Base-by-base conservation (phyloP, 2,329 filamentous ascomycete species). In the Sclerotinia minor region DNA sequence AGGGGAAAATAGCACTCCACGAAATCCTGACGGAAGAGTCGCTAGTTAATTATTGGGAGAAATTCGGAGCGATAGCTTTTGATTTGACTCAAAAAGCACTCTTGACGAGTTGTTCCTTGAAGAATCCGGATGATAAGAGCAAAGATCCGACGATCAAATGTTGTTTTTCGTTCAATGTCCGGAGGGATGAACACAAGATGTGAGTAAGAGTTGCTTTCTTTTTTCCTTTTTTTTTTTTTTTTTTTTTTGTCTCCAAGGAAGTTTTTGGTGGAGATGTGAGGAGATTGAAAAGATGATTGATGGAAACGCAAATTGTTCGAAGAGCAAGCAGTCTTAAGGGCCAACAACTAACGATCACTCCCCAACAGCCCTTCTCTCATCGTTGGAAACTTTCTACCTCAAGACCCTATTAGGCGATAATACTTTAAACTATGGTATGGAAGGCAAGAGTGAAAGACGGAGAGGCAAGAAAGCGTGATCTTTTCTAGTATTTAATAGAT, bases 1-100 rank as follows among this genome's bases (percentile, higher is more conserved):
- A 97, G 94, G 95, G 95, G 70, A 96, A 96, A 75, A 89, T 98
- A 71, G 92, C 95, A 17, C 85, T 99, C 59, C 95, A 99, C 77
- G 94, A 99, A 78, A 96, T 99, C 71, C 87, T 99, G 55, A 93
- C 92, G 2, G 95, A 99, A 80, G 92, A 96, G 70, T 96, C 94
- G 52, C 87, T 97, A 69, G 95, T 98, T 66, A 92, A 92, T 74
- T 99, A 99, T 76, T 99, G 95, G 95, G 95, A 99, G 79, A 97
- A 99, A 76, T 99, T 99, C 76, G 94, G 94, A 63, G 94, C 93
- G 6, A 98, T 99, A 74, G 96, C 95, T 13, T 99, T 99, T 79
- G 95, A 99, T 77, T 88, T 90, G 68, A 89, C 87, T 13, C 95
- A 98, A 77, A 97, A 99, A 78, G 96, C 94, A 29, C 92, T 99